Base-by-base conservation (phyloP, 2,329 filamentous ascomycete species). In the Trichoderma hamatum region DNA sequence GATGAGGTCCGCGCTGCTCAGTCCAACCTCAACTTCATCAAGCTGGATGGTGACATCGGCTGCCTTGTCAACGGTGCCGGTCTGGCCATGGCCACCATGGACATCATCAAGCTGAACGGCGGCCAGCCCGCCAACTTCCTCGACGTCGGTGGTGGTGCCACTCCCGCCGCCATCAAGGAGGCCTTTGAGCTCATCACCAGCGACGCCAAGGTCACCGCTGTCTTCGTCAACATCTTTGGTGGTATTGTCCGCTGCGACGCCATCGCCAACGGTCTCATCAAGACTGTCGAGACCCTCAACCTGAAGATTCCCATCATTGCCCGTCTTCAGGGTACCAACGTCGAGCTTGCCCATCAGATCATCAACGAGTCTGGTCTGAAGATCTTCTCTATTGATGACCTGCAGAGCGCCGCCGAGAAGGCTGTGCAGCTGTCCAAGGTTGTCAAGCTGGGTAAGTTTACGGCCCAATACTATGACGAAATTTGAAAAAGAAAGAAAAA, bases 151-250 rank as follows among this genome's bases (percentile, higher is more conserved):
- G 96, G 96, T 81, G 96, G 96, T 86, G 96, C 96, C 75, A 99
- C 96, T 71, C 94, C 96, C 39, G 91, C 94, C 74, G 96, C 96
- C 76, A 99, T 99, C 84, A 93, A 94, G 86, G 92, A 96, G 83
- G 96, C 96, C 74, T 99, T 99, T 80, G 94, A 97, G 82, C 92
- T 99, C 78, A 99, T 99, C 85, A 99, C 96, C 76, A 96, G 91
- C 83, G 96, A 99, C 82, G 90, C 94, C 79, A 98, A 98, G 88
- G 96, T 99, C 74, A 95, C 94, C 63, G 96, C 96, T 78, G 96
- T 99, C 85, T 99, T 99, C 76, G 96, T 99, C 86, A 99, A 99
- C 89, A 99, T 99, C 82, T 99, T 99, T 80, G 96, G 96, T 80
- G 96, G 96, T 84, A 99, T 99, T 76, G 96, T 99, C 75, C 90